Conservation (phyloP, 2,329 filamentous ascomycete species). For the Harringtonia aguacate region DNA sequence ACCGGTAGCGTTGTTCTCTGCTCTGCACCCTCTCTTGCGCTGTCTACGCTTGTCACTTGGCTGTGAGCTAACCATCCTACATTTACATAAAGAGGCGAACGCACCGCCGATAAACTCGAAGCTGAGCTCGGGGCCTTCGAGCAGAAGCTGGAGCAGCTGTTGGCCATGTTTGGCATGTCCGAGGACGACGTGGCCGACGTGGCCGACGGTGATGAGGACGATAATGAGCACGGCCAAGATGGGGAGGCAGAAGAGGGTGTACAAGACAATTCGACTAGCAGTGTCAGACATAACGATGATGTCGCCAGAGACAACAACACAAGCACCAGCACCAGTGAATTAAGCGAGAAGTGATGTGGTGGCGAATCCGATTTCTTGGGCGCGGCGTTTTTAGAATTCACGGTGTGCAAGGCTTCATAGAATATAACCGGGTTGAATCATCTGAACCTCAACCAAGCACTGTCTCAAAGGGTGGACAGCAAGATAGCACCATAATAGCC, state of each 20-base stretch:
- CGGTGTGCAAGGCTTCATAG: too few species aligned
- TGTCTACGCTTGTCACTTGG: not conserved
- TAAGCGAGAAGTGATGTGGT: not conserved
- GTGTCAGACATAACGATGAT: too few species aligned
- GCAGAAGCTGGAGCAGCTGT: slow-evolving; percentile 42
- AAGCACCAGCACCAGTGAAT: not conserved
- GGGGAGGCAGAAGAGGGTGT: too few species aligned
- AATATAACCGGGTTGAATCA: too few species aligned
- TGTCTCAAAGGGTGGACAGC: too few species aligned
- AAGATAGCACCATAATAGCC: too few species aligned
- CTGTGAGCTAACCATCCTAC: not conserved
- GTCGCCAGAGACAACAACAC: not conserved
- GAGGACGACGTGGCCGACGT: slow-evolving; percentile 4
- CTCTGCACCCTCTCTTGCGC: not conserved
- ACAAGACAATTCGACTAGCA: too few species aligned
- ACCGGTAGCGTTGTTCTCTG: slow-evolving; percentile 3
- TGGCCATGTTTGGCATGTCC: slow-evolving; percentile 33
- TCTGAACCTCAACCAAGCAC: too few species aligned
- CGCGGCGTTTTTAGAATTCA: too few species aligned
- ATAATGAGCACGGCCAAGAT: not conserved
- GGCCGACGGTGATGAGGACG: not conserved
- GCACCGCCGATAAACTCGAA: slow-evolving; percentile 41
- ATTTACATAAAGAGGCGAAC: slow-evolving; percentile 34
- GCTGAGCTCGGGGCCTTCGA: slow-evolving; percentile 40
- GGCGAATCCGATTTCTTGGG: too few species aligned